These are phyloP conservation scores for Solanum pimpinellifolium DNA, from an alignment of 257 asterid species.

Conservation along the genomic window DNA sequence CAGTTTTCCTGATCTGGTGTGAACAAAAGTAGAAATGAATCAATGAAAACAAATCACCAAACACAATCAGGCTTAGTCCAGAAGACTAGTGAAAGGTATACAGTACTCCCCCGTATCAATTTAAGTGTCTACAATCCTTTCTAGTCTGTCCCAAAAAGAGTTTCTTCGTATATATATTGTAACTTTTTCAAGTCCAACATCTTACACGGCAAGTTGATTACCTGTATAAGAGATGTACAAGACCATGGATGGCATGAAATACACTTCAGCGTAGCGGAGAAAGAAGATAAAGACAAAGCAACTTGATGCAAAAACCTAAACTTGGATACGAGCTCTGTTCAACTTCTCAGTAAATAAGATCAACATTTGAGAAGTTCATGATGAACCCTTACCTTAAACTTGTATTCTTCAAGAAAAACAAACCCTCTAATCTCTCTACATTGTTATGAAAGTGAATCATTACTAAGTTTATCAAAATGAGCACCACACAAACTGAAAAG, in stretches of 20 bases:
- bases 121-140: not conserved
- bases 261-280: too few species aligned
- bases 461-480: not conserved
- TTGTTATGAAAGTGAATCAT: not conserved
- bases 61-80: not conserved
- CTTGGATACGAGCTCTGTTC: not conserved
- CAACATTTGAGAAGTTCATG: not conserved
- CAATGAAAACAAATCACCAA: not conserved
- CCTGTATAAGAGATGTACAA: not conserved
- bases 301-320: too few species aligned
- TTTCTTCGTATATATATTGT: not conserved
- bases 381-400: not conserved
- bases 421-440: not conserved
- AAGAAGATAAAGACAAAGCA: too few species aligned
- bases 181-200: not conserved
- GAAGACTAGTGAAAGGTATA: not conserved
- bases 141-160: not conserved
- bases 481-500: not conserved
- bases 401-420: not conserved
- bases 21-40: not conserved
- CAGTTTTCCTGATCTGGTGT: not conserved
- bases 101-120: not conserved
- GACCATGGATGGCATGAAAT: too few species aligned
- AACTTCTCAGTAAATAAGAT: not conserved
- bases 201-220: not conserved